Evolutionary conservation across 306 rosid genomes (phyloP).

Genomic region (Senna siamea): DNA sequence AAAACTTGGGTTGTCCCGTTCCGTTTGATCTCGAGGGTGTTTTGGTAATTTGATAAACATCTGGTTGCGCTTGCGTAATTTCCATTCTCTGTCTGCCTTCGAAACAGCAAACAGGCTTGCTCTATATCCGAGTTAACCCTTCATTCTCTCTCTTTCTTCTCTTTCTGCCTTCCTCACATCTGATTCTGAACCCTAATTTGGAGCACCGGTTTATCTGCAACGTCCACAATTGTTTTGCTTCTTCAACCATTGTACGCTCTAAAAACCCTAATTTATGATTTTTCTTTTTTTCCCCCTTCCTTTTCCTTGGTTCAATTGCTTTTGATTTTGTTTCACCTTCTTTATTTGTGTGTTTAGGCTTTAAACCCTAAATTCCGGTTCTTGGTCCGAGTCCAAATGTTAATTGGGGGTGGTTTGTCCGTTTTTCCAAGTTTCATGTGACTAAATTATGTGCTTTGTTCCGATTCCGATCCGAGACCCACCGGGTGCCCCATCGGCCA

Average conservation of each 20-base stretch:
- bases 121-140: neutral
- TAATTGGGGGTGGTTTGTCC: neutral
- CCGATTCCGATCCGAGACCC: slow-evolving; percentile 32
- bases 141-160: neutral
- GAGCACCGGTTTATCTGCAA: neutral
- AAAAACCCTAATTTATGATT: slow-evolving; percentile 5
- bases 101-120: neutral
- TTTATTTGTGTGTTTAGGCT: neutral
- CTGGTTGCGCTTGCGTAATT: neutral
- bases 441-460: neutral
- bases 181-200: neutral
- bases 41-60: neutral
- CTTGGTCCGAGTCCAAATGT: slow-evolving; percentile 8
- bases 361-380: neutral
- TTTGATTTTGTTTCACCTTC: neutral
- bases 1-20: no score
- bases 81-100: slow-evolving; percentile 18
- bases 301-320: neutral
- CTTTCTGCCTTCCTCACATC: neutral
- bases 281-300: no score
- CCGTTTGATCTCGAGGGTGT: neutral
- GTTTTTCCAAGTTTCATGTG: neutral
- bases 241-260: slow-evolving; percentile 18
- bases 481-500: slow-evolving; percentile 9
- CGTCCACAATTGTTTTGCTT: neutral